Conservation (phyloP, 2,329 filamentous ascomycete species). For the Blastomyces parvus region DNA sequence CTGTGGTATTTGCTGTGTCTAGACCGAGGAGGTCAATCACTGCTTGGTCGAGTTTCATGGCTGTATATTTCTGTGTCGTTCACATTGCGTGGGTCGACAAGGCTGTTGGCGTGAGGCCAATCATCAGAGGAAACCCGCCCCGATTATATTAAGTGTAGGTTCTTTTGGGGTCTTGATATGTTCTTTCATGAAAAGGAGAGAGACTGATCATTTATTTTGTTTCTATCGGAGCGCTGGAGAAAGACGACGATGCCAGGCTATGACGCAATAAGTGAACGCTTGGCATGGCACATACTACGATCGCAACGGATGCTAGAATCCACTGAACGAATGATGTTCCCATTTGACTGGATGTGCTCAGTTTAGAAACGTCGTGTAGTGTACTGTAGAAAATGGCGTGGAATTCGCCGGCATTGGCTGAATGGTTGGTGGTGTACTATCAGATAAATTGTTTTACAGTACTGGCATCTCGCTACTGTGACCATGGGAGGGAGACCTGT, state of each 20-base stretch:
- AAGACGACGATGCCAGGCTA: too few species aligned
- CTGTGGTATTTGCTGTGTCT: not conserved
- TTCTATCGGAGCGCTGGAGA: too few species aligned
- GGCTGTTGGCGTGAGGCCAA: not conserved
- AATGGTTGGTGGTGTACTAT: too few species aligned
- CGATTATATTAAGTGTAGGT: not conserved
- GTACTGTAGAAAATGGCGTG: not conserved
- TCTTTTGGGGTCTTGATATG: not conserved
- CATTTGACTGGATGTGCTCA: not conserved
- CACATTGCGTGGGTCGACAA: not conserved
- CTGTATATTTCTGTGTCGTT: not conserved
- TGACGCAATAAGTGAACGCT: too few species aligned
- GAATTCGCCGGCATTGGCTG: not conserved
- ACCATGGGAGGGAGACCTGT: not conserved
- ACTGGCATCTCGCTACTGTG: not conserved
- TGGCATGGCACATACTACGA: not conserved
- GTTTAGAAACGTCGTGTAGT: too few species aligned
- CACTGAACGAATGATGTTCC: not conserved
- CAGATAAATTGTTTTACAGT: too few species aligned
- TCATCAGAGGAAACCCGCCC: not conserved
- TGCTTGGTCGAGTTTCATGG: slow-evolving; percentile 4
- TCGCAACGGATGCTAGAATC: not conserved
- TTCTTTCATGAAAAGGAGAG: too few species aligned
- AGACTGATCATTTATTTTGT: too few species aligned
- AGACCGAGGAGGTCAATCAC: not conserved